Evolutionary conservation across 306 rosid species (phyloP), one percentile per base, ranked within the genome.

Genomic region (Crotalaria pallida): DNA sequence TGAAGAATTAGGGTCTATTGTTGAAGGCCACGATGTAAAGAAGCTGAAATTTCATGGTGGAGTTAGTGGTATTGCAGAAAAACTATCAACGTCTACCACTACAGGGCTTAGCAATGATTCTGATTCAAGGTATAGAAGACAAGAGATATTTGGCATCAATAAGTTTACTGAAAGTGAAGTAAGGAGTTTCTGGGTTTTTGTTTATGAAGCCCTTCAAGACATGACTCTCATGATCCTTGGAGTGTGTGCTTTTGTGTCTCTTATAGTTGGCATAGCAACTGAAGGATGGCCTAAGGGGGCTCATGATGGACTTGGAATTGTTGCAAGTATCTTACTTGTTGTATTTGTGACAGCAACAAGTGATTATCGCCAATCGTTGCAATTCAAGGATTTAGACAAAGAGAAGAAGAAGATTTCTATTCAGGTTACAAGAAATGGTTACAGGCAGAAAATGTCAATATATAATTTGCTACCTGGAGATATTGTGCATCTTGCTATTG

Each of bases 251-350:
- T 34, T 93, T 17, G 90, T 90, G 75, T 93, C 98, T 19, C 72
- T 93, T 49, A 26, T 82, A 2, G 91, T 93, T 18, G 98, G 98
- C 16, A 75, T 90, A 59, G 77, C 76, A 41, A 88, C 82, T 3
- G 98, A 90, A 81, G 98, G 97, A 23, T 93, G 98, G 97, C 98
- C 98, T 2, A 65, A 73, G 16, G 98, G 97, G n/a, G 89, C 98
- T 19, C 97, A 93, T 50, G 97, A 93, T 61, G 98, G 98, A n/a
- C 92, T 93, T 34, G 98, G 98, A 69, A 90, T 93, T 1, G 98
- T 83, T 44, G 94, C 93, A 12, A 93, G 98, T 75, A 93, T 93
- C 83, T 75, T 93, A 16, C 72, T 93, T 33, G 98, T 93, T 18
- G 98, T 93, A 26, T 83, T 90, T 65, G 97, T 93, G 55, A 93